Conservation (phyloP, 2,329 filamentous ascomycete genomes). For the Microsporum ferrugineum region DNA sequence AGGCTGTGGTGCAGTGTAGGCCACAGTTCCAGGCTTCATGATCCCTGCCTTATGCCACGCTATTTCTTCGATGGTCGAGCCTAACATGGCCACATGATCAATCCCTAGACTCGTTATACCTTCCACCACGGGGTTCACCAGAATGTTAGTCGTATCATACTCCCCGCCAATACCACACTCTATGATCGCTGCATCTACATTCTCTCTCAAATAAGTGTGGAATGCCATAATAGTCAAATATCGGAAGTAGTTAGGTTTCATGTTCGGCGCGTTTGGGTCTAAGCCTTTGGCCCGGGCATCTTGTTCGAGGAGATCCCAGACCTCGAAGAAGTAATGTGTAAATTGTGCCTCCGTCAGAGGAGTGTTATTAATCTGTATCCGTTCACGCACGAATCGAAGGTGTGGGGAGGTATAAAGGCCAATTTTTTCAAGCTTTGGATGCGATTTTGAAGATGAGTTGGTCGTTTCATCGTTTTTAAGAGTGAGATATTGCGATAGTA, state of each 20-base stretch:
- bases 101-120: constrained; percentile 73
- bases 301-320: constrained; percentile 60
- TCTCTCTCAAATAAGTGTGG: constrained; percentile 66
- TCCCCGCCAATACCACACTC: constrained; percentile 94
- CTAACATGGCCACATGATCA: constrained; percentile 73
- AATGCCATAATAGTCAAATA: constrained; percentile 82
- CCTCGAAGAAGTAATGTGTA: constrained; percentile 66
- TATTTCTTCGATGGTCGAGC: constrained; percentile 66
- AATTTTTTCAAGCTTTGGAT: constrained; percentile 42
- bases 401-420: constrained; percentile 83
- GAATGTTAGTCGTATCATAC: constrained; percentile 82
- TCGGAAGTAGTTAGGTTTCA: constrained; percentile 85
- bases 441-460: constrained; percentile 19
- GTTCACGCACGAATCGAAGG: constrained; percentile 68
- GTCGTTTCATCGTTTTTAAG: constrained; percentile 18
- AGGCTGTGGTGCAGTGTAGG: constrained; percentile 52
- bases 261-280: constrained; percentile 40
- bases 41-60: constrained; percentile 90
- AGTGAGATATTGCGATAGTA: constrained; percentile 54
- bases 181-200: constrained; percentile 66
- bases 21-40: constrained; percentile 55
- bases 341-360: constrained; percentile 60
- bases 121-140: constrained; percentile 57
- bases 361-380: constrained; percentile 66
- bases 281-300: constrained; percentile 42